Percentiles rank a stretch among this genome's conserved stretches.
Evolutionary conservation across 1,139 yeast species (phyloP).

Genomic region (Suhomyces wounanorum): DNA sequence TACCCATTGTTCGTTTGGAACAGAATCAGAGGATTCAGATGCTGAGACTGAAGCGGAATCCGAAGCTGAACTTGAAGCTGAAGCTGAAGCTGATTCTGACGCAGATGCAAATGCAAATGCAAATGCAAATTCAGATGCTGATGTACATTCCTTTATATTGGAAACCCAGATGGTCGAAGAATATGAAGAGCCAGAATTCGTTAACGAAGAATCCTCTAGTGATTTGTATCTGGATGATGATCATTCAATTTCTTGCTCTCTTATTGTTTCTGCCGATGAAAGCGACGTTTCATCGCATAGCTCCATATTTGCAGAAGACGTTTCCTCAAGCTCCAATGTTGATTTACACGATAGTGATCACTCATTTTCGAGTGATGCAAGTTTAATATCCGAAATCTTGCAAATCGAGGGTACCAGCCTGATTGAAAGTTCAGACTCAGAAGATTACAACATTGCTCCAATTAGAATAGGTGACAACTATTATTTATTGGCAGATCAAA

Average conservation of each 20-base stretch:
- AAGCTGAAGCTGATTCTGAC: too few species aligned
- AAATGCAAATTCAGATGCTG: too few species aligned
- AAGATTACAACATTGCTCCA: conserved; percentile 2
- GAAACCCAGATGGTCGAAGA: background rate
- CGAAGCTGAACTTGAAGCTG: too few species aligned
- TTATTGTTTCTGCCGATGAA: background rate
- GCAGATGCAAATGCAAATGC: too few species aligned
- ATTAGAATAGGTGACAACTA: conserved; percentile 1
- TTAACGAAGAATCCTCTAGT: background rate
- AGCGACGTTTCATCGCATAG: background rate
- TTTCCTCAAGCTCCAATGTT: background rate
- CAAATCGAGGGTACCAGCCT: conserved; percentile 1
- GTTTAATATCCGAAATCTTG: conserved; percentile 7
- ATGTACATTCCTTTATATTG: background rate
- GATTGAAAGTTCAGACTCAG: conserved; percentile 3
- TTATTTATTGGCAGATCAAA: conserved; percentile 2
- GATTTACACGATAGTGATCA: conserved; percentile 3
- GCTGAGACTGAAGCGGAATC: background rate
- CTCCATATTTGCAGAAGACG: background rate
- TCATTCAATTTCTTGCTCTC: background rate
- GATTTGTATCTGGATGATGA: background rate
- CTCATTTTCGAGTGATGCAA: conserved; percentile 6
- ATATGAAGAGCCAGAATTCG: background rate
- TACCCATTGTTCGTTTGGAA: background rate
- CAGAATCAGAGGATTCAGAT: background rate